Percentiles rank a stretch among this genome's conserved stretches.
phyloP scores from a whole-genome alignment of 75 land plant genomes.

The Pinus albicaulis region DNA sequence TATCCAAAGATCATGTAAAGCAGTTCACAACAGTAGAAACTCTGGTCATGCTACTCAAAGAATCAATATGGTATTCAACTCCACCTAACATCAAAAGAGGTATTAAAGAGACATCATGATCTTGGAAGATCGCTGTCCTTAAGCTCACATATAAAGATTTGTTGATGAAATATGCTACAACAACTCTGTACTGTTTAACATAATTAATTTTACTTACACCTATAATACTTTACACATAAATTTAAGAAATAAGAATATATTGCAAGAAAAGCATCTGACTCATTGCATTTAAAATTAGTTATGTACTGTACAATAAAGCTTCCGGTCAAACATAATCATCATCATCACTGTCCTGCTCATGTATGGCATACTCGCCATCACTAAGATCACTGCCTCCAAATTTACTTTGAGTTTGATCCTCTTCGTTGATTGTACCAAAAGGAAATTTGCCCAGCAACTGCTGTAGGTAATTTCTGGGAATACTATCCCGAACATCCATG shows the following conservation, averaged over 20 bases:
- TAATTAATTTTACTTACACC: too few species aligned
- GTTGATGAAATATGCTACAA: not conserved
- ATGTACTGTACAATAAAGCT: not conserved
- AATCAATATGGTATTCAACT: not conserved
- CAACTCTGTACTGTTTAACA: not conserved
- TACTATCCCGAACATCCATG: conserved; percentile 29
- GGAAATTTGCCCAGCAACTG: conserved; percentile 66
- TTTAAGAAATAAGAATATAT: not conserved
- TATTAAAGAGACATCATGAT: not conserved
- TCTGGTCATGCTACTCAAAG: not conserved
- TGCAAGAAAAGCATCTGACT: not conserved
- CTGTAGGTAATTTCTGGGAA: conserved; percentile 58
- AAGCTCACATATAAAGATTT: not conserved
- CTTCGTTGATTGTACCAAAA: conserved; percentile 17
- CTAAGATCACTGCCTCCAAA: conserved; percentile 22
- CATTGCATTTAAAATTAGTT: not conserved
- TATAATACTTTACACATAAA: too few species aligned
- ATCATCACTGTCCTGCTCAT: conserved; percentile 71
- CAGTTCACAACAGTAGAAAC: not conserved
- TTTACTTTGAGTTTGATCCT: conserved; percentile 5
- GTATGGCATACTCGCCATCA: conserved; percentile 72
- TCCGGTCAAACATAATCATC: conserved; percentile 19
- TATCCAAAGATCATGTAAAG: not conserved
- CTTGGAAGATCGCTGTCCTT: not conserved
- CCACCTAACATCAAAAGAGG: not conserved